A percentile compares a stretch with the other conserved stretches of the same genome.
These are phyloP conservation scores for Lepiota brunneoincarnata DNA, from an alignment of 768 basidiomycete genomes.

Conservation along the genomic window DNA sequence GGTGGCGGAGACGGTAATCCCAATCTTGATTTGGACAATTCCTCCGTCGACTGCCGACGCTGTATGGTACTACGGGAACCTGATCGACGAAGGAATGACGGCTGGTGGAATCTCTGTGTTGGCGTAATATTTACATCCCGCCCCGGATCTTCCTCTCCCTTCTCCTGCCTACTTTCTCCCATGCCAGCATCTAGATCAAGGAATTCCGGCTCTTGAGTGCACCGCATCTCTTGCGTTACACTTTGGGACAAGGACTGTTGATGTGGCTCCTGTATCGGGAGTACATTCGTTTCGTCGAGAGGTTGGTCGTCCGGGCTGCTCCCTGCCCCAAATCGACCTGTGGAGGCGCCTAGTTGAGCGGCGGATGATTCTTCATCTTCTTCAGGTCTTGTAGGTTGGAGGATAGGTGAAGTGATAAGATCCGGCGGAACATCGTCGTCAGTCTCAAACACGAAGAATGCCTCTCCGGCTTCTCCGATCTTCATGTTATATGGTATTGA, in stretches of 20 bases:
- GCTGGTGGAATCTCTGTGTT: conserved; percentile 26
- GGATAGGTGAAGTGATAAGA: conserved; percentile 90
- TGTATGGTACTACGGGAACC: conserved; percentile 31
- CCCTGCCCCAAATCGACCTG: conserved; percentile 40
- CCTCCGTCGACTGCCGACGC: conserved; percentile 15
- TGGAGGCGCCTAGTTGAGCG: conserved; percentile 20
- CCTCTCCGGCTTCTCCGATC: conserved; percentile 97
- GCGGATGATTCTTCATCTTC: conserved; percentile 24
- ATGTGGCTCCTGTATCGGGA: not conserved
- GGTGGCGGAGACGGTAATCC: conserved; percentile 30
- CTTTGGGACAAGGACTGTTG: conserved; percentile 1
- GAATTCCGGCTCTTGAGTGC: conserved; percentile 68
- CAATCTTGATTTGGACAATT: not conserved
- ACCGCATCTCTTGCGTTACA: conserved; percentile 18
- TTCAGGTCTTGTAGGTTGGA: conserved; percentile 59
- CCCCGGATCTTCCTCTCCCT: conserved; percentile 17
- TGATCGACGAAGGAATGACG: conserved; percentile 24
- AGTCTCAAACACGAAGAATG: conserved; percentile 98
- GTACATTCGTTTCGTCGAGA: conserved; percentile 10
- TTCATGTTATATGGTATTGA: conserved; percentile 95
- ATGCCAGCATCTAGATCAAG: conserved; percentile 72
- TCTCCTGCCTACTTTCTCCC: conserved; percentile 19
- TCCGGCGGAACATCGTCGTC: conserved; percentile 92
- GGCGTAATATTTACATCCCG: conserved; percentile 26
- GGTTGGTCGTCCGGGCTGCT: not conserved